A percentile compares a stretch with the other conserved stretches of the same genome.
Evolutionary conservation across 805 yeast species (phyloP).

Genomic region (Candida fluviatilis): DNA sequence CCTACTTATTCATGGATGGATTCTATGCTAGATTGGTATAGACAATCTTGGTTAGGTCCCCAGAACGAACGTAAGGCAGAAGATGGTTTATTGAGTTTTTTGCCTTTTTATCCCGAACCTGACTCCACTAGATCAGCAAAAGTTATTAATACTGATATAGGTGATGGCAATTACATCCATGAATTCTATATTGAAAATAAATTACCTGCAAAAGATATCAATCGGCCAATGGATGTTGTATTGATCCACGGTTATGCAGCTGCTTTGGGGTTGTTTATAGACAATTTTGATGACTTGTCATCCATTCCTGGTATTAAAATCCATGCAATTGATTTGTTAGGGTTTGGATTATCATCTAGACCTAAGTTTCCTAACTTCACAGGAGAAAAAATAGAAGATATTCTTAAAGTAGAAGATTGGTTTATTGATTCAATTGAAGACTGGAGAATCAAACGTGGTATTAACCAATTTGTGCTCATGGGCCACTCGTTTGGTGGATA

Average conservation of each 20-base stretch:
- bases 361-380: conserved; percentile 39
- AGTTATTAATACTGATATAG: conserved; percentile 53
- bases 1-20: conserved; percentile 14
- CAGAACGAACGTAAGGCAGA: conserved; percentile 29
- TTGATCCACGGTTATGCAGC: conserved; percentile 94
- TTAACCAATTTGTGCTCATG: conserved; percentile 31
- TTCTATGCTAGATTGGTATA: conserved; percentile 27
- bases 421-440: conserved; percentile 40
- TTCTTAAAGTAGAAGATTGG: conserved; percentile 39
- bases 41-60: conserved; percentile 16
- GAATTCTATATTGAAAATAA: conserved; percentile 64
- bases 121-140: conserved; percentile 45
- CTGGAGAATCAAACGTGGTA: conserved; percentile 36
- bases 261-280: conserved; percentile 74
- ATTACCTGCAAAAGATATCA: conserved; percentile 26
- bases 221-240: conserved; percentile 49
- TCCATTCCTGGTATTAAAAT: conserved; percentile 51
- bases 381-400: conserved; percentile 27
- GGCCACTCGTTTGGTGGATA: conserved; percentile 47
- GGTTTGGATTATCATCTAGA: conserved; percentile 67
- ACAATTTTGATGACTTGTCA: conserved; percentile 53
- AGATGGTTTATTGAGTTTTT: conserved; percentile 43
- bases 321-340: conserved; percentile 69
- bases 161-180: conserved; percentile 58
- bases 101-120: conserved; percentile 57